Percentiles rank a stretch among this genome's conserved stretches.
Evolutionary conservation across 73 alveolate genomes (phyloP).

Genomic region (Paramecium biaurelia): DNA sequence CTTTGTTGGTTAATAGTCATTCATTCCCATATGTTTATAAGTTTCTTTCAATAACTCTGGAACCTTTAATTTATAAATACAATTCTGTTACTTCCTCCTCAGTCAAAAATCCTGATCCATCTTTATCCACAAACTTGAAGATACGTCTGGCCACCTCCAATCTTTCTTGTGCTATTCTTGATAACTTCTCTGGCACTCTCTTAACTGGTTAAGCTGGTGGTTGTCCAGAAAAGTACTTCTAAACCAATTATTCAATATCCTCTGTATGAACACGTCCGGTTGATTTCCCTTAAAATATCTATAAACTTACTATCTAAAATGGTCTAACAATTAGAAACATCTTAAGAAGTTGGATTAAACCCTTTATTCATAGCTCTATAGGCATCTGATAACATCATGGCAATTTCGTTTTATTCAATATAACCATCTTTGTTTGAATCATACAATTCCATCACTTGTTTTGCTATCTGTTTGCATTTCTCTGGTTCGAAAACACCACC

Average conservation of each 20-base stretch:
- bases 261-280: conserved; percentile 31
- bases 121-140: conserved; percentile 31
- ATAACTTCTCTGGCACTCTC: conserved; percentile 44
- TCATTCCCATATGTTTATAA: conserved; percentile 60
- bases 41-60: conserved; percentile 54
- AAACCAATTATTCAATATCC: conserved; percentile 22
- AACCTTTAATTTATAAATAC: neutral
- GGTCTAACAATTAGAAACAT: neutral
- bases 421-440: conserved; percentile 59
- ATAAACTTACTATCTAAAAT: conserved; percentile 52
- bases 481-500: conserved; percentile 54
- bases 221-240: neutral
- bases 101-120: conserved; percentile 38
- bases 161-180: conserved; percentile 44
- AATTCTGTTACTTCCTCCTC: conserved; percentile 18
- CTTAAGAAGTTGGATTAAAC: conserved; percentile 36
- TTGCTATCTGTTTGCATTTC: conserved; percentile 53
- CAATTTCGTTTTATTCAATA: conserved; percentile 52
- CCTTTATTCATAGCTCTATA: conserved; percentile 58
- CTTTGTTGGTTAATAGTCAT: conserved; percentile 57
- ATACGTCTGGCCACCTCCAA: conserved; percentile 49
- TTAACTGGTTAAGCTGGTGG: conserved; percentile 54
- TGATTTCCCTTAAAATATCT: conserved; percentile 8
- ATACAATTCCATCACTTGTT: conserved; percentile 45
- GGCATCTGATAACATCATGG: conserved; percentile 45